phyloP scores from a whole-genome alignment of 169 alveolate species.

The Cryptosporidium sp. region DNA sequence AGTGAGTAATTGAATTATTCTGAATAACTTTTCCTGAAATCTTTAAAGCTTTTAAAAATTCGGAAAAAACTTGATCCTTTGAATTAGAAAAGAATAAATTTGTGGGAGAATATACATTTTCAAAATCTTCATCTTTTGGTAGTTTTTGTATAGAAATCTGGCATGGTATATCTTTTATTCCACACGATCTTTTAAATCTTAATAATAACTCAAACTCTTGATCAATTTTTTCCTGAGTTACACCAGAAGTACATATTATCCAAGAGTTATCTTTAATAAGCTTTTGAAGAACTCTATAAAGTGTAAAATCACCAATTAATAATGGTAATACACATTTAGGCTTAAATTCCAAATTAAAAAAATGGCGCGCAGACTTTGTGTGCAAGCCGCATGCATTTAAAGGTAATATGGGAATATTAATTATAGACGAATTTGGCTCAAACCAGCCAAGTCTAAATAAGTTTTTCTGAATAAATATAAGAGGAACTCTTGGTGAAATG shows the following conservation, averaged over 20 bases:
- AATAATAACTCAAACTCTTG: constrained; percentile 3
- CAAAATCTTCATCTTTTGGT: not conserved
- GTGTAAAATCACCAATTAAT: not conserved
- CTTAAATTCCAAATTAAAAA: constrained; percentile 21
- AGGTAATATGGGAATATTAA: not conserved
- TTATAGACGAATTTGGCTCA: constrained; percentile 8
- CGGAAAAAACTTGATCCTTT: not conserved
- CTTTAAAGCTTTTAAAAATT: constrained; percentile 18
- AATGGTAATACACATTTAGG: constrained; percentile 48
- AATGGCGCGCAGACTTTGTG: constrained; percentile 1
- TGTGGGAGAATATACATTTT: not conserved
- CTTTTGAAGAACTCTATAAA: constrained; percentile 24
- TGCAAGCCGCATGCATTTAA: not conserved
- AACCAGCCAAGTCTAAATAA: constrained; percentile 18
- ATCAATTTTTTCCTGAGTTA: not conserved
- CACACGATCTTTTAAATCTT: constrained; percentile 3
- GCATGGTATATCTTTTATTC: not conserved
- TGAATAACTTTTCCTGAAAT: constrained; percentile 26
- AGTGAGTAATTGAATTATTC: not conserved
- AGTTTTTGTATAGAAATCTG: constrained; percentile 11
- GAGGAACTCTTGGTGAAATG: constrained; percentile 17
- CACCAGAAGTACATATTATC: not conserved
- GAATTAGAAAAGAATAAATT: constrained; percentile 23
- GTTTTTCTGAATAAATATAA: not conserved
- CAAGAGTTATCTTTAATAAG: not conserved